Evolutionary conservation across 441 rosid genomes (phyloP).

Genomic region (Erysimum pusillum): DNA sequence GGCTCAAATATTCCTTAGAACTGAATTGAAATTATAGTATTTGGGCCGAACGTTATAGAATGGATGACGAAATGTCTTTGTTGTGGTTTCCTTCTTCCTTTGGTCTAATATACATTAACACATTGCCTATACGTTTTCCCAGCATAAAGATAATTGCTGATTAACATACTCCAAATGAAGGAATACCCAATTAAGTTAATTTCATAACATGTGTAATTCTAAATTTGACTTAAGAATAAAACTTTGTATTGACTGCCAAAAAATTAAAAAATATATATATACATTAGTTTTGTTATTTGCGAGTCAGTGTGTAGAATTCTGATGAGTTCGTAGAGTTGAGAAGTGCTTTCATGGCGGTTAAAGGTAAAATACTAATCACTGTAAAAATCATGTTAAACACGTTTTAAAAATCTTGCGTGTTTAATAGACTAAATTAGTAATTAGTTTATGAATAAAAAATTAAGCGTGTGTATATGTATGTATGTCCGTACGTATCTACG

Average conservation of each 20-base stretch:
- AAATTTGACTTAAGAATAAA: background rate
- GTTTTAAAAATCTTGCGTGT: background rate
- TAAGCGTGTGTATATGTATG: conserved; percentile 8
- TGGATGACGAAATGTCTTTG: background rate
- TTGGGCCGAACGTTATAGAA: background rate
- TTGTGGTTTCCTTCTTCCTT: background rate
- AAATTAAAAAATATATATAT: background rate
- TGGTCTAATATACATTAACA: background rate
- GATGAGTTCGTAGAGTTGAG: background rate
- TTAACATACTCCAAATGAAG: no score
- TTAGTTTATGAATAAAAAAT: background rate
- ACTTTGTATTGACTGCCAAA: no score
- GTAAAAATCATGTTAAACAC: conserved; percentile 9
- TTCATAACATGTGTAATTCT: background rate
- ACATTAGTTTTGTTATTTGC: no score
- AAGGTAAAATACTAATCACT: conserved; percentile 31
- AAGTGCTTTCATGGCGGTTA: conserved; percentile 9
- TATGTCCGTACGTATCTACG: conserved; percentile 46
- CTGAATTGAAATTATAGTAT: background rate
- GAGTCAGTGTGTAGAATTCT: background rate
- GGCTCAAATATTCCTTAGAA: background rate
- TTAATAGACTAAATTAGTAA: conserved; percentile 6
- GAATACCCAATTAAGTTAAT: background rate
- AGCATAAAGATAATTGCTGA: background rate
- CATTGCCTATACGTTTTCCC: background rate